Conservation (phyloP, 2,329 filamentous ascomycete species). For the Coniochaeta pulveracea region DNA sequence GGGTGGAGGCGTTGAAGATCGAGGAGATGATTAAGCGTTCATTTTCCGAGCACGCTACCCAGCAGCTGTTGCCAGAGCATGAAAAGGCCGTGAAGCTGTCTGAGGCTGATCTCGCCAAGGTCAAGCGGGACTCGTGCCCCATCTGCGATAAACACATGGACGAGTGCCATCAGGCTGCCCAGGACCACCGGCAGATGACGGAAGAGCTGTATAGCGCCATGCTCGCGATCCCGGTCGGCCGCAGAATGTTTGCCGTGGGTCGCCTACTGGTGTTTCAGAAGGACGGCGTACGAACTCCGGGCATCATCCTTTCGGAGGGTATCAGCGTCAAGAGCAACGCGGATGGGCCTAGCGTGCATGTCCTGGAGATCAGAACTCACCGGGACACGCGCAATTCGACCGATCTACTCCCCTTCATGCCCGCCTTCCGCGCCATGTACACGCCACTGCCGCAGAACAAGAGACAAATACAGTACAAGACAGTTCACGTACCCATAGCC, state of each 20-base stretch:
- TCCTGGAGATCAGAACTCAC: conserved; percentile 64
- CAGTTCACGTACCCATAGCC: conserved; percentile 56
- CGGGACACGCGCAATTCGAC: conserved; percentile 62
- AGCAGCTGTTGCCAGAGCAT: conserved; percentile 86
- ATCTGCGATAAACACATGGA: conserved; percentile 76
- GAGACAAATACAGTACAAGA: conserved; percentile 57
- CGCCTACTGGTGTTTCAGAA: conserved; percentile 76
- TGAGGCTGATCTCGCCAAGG: conserved; percentile 80
- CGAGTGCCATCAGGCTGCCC: conserved; percentile 67
- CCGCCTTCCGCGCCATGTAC: conserved; percentile 56
- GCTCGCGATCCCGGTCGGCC: conserved; percentile 69
- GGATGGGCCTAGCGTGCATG: conserved; percentile 57
- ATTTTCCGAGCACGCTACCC: conserved; percentile 96
- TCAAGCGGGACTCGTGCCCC: conserved; percentile 74
- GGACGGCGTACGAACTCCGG: conserved; percentile 73
- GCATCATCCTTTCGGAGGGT: conserved; percentile 70
- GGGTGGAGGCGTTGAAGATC: conserved; percentile 94
- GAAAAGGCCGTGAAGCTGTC: conserved; percentile 89
- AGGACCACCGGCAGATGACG: conserved; percentile 72
- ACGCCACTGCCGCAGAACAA: conserved; percentile 55
- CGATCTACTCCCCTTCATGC: conserved; percentile 79
- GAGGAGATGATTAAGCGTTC: conserved; percentile 99
- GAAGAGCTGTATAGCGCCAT: conserved; percentile 68
- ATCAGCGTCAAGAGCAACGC: conserved; percentile 45
- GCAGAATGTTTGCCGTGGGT: conserved; percentile 64